These are phyloP conservation scores for Trichosporon asahii DNA, from an alignment of 1,284 basidiomycete species.

Conservation along the genomic window DNA sequence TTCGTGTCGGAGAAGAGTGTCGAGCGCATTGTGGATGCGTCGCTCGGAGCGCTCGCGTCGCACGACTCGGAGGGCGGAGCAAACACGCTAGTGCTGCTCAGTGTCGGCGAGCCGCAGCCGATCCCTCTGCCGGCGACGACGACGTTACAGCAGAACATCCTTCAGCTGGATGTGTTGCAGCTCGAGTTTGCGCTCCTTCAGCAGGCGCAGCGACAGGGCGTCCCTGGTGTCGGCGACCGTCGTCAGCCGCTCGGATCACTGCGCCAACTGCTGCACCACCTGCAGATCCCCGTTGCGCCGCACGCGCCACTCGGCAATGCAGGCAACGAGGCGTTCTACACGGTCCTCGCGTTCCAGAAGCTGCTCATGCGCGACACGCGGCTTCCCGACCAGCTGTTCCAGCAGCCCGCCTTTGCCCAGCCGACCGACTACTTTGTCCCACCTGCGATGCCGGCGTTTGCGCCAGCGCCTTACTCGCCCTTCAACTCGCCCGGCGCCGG, in stretches of 20 bases:
- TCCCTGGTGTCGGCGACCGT: conserved; percentile 40
- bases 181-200: conserved; percentile 44
- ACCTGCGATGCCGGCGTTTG: conserved; percentile 13
- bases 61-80: conserved; percentile 70
- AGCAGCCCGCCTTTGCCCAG: conserved; percentile 16
- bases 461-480: conserved; percentile 3
- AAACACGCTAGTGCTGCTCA: conserved; percentile 73
- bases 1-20: conserved; percentile 65
- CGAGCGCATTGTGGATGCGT: conserved; percentile 67
- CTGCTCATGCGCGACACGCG: conserved; percentile 49
- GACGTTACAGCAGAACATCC: conserved; percentile 66
- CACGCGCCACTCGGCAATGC: conserved; percentile 51
- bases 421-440: conserved; percentile 5
- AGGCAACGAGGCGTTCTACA: conserved; percentile 53
- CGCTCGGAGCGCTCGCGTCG: conserved; percentile 66
- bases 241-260: conserved; percentile 39
- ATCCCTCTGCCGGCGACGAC: conserved; percentile 34
- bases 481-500: conserved; percentile 16
- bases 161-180: conserved; percentile 62
- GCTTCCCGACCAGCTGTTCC: conserved; percentile 41
- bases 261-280: conserved; percentile 39
- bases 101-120: conserved; percentile 57
- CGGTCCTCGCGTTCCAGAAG: conserved; percentile 51
- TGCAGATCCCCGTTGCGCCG: conserved; percentile 48
- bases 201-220: conserved; percentile 38